phyloP scores from a whole-genome alignment of 1,284 basidiomycete genomes.

The Flammula alnicola region DNA sequence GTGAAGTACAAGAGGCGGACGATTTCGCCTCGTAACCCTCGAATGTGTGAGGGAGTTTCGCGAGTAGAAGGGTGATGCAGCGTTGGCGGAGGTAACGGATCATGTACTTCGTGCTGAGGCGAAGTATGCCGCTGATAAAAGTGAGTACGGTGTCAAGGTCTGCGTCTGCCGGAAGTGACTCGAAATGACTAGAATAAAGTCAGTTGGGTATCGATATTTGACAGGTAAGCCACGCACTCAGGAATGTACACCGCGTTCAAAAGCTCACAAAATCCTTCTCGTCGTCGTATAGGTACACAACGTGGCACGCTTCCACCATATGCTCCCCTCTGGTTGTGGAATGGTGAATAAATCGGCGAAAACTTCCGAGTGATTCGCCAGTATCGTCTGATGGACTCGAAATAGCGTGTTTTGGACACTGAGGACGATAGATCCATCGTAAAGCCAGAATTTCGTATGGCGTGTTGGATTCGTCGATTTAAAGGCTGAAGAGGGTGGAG shows the following conservation, averaged over 20 bases:
- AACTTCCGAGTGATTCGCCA: conserved; percentile 21
- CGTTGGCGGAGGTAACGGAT: conserved; percentile 42
- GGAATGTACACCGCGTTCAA: conserved; percentile 43
- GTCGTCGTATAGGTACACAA: conserved; percentile 41
- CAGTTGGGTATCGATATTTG: background rate
- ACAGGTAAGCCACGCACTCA: conserved; percentile 32
- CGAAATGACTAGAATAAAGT: conserved; percentile 36
- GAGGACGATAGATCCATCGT: conserved; percentile 24
- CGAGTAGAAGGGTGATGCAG: conserved; percentile 40
- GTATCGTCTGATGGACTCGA: conserved; percentile 23
- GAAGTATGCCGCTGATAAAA: conserved; percentile 44
- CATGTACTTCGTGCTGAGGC: conserved; percentile 49
- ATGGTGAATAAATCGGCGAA: conserved; percentile 22
- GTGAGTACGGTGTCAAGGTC: conserved; percentile 38
- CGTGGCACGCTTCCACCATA: conserved; percentile 42
- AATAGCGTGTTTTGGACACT: conserved; percentile 20
- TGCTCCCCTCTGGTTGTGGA: conserved; percentile 29
- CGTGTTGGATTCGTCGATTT: background rate
- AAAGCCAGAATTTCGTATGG: conserved; percentile 17
- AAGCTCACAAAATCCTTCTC: conserved; percentile 40
- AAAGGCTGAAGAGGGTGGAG: background rate
- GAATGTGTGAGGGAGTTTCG: conserved; percentile 43
- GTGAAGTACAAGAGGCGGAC: conserved; percentile 8
- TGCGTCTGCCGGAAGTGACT: conserved; percentile 32
- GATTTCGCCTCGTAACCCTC: conserved; percentile 36